These are phyloP conservation scores for Cicer yamashitae DNA, from an alignment of 306 rosid species.

Conservation along the genomic window DNA sequence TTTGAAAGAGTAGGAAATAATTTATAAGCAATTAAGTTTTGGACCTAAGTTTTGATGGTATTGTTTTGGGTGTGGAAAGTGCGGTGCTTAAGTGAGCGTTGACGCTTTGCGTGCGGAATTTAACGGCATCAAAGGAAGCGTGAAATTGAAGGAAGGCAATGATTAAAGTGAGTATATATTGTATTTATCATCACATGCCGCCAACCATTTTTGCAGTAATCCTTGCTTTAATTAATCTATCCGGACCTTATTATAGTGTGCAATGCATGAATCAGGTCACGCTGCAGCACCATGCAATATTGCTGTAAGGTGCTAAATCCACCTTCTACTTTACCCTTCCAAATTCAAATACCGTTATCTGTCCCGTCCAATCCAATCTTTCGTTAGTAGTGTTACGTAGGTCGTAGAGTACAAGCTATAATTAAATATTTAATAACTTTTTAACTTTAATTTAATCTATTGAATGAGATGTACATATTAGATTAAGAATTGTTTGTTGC, in stretches of 20 bases:
- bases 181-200: conserved; percentile 46
- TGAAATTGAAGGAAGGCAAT: conserved; percentile 54
- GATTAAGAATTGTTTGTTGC: neutral
- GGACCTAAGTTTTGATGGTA: neutral
- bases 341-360: neutral
- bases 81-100: conserved; percentile 37
- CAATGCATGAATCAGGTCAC: conserved; percentile 47
- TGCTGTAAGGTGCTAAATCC: conserved; percentile 39
- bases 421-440: neutral
- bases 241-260: neutral
- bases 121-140: conserved; percentile 38
- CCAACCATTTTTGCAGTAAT: conserved; percentile 38
- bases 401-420: neutral
- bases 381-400: neutral
- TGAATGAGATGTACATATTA: neutral
- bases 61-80: conserved; percentile 19
- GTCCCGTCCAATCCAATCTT: too few relatives aligned
- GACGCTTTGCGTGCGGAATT: conserved; percentile 52
- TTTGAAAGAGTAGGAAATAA: too few relatives aligned
- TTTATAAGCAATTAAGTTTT: too few relatives aligned
- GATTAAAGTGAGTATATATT: conserved; percentile 30
- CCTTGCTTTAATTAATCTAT: conserved; percentile 36
- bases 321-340: conserved; percentile 36
- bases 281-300: conserved; percentile 25
- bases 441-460: neutral